A percentile compares a stretch with the other conserved stretches of the same genome.
phyloP scores from a whole-genome alignment of 2,329 filamentous ascomycete species.

The Sporothrix inflata region DNA sequence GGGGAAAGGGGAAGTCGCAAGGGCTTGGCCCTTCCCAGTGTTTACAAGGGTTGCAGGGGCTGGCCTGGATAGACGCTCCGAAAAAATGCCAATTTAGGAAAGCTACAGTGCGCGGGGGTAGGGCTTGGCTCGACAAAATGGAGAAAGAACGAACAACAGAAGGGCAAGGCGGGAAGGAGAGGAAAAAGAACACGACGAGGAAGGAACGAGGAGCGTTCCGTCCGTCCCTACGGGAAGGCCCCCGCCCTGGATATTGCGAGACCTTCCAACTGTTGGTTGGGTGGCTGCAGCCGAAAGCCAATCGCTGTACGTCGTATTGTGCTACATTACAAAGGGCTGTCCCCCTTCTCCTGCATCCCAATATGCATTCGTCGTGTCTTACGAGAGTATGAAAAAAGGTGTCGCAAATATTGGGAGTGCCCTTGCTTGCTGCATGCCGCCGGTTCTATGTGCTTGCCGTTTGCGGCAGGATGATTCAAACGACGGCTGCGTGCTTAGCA shows the following conservation, averaged over 20 bases:
- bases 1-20: not conserved
- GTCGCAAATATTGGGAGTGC: not conserved
- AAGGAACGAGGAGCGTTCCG: constrained; percentile 28
- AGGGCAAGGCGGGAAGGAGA: not conserved
- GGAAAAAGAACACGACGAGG: not conserved
- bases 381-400: not conserved
- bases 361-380: not conserved
- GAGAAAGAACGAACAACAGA: not conserved
- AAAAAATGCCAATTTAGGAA: not conserved
- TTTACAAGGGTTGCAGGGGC: not conserved
- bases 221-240: constrained; percentile 21
- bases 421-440: not conserved
- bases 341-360: not conserved
- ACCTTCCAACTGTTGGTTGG: not conserved
- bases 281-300: constrained; percentile 1
- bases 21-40: not conserved
- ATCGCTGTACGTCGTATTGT: not conserved
- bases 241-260: constrained; percentile 17
- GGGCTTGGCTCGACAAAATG: not conserved
- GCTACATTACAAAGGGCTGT: not conserved
- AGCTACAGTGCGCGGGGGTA: not conserved
- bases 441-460: not conserved
- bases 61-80: not conserved
- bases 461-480: constrained; percentile 1
- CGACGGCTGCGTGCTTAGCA: not conserved